A percentile compares a stretch with the other conserved stretches of the same genome.
phyloP scores from a whole-genome alignment of 2,329 filamentous ascomycete species.

The Macrophomina pseudophaseolina region DNA sequence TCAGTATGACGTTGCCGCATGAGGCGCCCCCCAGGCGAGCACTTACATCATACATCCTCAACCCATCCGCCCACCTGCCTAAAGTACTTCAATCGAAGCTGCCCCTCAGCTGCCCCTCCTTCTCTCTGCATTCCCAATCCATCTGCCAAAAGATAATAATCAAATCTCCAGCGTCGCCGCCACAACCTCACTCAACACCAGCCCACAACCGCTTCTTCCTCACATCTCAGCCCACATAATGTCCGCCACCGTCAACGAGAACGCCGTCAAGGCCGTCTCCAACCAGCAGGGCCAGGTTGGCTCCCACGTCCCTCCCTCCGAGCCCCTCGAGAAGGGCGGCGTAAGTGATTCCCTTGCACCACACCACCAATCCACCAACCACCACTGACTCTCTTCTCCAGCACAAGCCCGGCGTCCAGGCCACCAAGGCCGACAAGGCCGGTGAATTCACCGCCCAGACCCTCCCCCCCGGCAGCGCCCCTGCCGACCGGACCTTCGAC shows the following conservation, averaged over 20 bases:
- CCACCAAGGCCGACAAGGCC: slow-evolving; percentile 61
- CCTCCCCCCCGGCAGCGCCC: slow-evolving; percentile 67
- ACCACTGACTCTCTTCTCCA: slow-evolving; percentile 38
- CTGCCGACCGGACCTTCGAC: slow-evolving; percentile 51
- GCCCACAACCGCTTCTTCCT: not conserved
- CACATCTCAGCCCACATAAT: slow-evolving; percentile 34
- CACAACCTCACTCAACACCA: not conserved
- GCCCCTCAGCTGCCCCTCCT: too few species aligned
- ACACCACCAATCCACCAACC: not conserved
- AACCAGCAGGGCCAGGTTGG: slow-evolving; percentile 62
- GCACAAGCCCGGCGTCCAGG: slow-evolving; percentile 68
- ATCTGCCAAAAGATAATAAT: not conserved
- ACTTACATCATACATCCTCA: slow-evolving; percentile 9
- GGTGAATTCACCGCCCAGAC: slow-evolving; percentile 70
- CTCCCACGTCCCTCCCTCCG: slow-evolving; percentile 55
- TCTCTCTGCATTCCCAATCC: not conserved
- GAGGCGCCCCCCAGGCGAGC: too few species aligned
- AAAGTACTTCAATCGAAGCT: not conserved
- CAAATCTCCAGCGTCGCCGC: not conserved
- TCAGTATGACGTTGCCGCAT: too few species aligned
- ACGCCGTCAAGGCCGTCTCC: slow-evolving; percentile 51
- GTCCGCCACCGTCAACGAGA: slow-evolving; percentile 54
- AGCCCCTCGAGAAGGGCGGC: slow-evolving; percentile 60
- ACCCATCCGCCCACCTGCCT: not conserved
- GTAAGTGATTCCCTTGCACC: slow-evolving; percentile 47